A percentile compares a stretch with the other conserved stretches of the same genome.
Conservation (phyloP, 495 filamentous ascomycete species). For the Xylaria venustula region DNA sequence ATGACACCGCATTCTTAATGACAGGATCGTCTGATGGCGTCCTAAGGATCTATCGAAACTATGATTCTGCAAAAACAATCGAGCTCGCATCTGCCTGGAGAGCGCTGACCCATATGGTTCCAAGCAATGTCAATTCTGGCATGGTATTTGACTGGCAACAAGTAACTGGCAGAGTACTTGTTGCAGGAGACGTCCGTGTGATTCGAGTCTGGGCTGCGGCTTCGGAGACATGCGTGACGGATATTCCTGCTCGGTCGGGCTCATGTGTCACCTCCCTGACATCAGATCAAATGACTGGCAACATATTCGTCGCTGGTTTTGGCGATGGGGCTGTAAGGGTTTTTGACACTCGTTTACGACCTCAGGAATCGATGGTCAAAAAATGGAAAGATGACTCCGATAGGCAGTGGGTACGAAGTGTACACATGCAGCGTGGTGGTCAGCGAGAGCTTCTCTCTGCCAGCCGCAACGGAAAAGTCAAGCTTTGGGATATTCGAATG, state of each 20-base stretch:
- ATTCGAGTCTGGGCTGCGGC: constrained; percentile 95
- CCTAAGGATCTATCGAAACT: constrained; percentile 89
- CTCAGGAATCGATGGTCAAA: constrained; percentile 84
- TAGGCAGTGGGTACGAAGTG: constrained; percentile 88
- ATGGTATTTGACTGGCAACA: constrained; percentile 99
- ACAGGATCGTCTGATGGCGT: constrained; percentile 94
- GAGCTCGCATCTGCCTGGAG: constrained; percentile 92
- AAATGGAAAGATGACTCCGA: constrained; percentile 87
- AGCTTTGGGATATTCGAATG: constrained; percentile 94
- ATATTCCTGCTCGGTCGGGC: constrained; percentile 92
- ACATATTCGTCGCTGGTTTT: constrained; percentile 93
- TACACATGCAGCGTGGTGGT: constrained; percentile 96
- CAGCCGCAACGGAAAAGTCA: constrained; percentile 86
- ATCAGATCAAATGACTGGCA: constrained; percentile 94
- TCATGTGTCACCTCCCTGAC: constrained; percentile 95
- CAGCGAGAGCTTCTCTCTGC: constrained; percentile 85
- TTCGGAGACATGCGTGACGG: constrained; percentile 86
- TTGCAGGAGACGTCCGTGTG: constrained; percentile 93
- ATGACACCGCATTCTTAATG: constrained; percentile 92
- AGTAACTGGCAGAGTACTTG: constrained; percentile 88
- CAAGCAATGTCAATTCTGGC: constrained; percentile 88
- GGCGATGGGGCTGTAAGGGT: constrained; percentile 95
- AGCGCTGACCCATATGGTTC: constrained; percentile 86
- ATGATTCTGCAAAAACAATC: constrained; percentile 66
- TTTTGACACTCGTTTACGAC: constrained; percentile 82